A percentile compares a stretch with the other conserved stretches of the same genome.
phyloP scores from a whole-genome alignment of 805 yeast genomes.

The Saturnispora quitensis region DNA sequence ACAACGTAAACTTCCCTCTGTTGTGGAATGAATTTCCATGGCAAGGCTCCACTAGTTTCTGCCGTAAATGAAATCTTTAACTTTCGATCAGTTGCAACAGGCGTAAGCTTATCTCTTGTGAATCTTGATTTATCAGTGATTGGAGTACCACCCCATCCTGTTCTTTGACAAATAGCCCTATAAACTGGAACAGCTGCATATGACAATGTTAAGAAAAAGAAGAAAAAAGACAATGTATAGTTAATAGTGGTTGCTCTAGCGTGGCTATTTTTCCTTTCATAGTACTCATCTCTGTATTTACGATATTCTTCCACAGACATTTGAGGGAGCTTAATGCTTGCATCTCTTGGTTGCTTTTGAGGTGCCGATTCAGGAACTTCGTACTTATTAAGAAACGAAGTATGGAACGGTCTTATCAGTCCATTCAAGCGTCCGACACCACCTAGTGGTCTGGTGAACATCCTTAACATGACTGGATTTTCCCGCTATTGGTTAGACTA shows the following conservation, averaged over 20 bases:
- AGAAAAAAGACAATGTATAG: conserved; percentile 59
- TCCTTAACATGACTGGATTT: neutral
- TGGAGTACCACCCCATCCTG: conserved; percentile 95
- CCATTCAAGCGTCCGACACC: neutral
- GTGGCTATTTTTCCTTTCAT: conserved; percentile 20
- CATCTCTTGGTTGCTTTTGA: conserved; percentile 8
- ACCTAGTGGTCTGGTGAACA: neutral
- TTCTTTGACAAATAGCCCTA: conserved; percentile 83
- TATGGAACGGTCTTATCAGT: conserved; percentile 3
- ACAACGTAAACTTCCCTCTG: conserved; percentile 86
- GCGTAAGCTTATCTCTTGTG: conserved; percentile 78
- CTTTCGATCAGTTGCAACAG: conserved; percentile 77
- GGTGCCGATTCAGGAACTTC: conserved; percentile 14
- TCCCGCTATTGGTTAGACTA: neutral
- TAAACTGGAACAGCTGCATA: conserved; percentile 92
- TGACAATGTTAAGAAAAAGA: conserved; percentile 65
- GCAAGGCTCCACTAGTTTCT: conserved; percentile 81
- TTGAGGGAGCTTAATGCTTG: conserved; percentile 19
- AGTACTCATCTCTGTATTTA: conserved; percentile 20
- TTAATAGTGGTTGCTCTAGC: conserved; percentile 50
- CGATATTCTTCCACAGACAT: conserved; percentile 27
- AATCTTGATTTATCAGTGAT: conserved; percentile 74
- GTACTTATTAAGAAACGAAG: neutral
- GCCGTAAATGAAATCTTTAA: conserved; percentile 83
- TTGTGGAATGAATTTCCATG: conserved; percentile 93